Evolutionary conservation across 441 rosid genomes (phyloP), one percentile per base, ranked within the genome.

Genomic region (Corymbia citriodora): DNA sequence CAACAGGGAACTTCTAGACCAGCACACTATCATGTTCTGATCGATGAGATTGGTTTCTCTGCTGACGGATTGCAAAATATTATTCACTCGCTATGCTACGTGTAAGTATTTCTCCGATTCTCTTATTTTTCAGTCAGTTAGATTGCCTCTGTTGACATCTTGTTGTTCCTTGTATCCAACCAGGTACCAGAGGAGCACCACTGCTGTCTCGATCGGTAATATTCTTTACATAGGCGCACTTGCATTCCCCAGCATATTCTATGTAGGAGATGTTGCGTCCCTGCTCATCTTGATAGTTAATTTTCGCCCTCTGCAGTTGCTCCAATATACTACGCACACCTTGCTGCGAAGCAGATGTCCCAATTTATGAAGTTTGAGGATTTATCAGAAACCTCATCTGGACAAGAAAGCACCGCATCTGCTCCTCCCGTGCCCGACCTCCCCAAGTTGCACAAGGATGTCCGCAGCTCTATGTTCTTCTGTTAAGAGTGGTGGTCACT

Each of bases 271-370:
- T 21, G 2, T 72, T 3, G 50, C 8, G 15, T 3, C 49, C 83
- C 50, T 6, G 83, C 50, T 27, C 2, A 9, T 40, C 83, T 72
- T 2, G 50, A 36, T 19, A 19, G 49, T 70, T 70, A 70, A 79
- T 4, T 23, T 68, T n/a, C 55, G 29, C 55, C 90, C 59, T 57
- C 52, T 55, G 59, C 96, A 96, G 99, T 97, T 92, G 99, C 99
- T 90, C 99, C 99, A 1, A 93, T 98, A 65, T 94, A 96, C 57
- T 97, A 97, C 14, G 99, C 99, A 48, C 99, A 98, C 92, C 98
- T 95, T 8, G 99, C 98, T 27, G 99, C 98, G 18, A 91, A 91
- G 29, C 99, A 98, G 88, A 90, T 96, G 93, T 94, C 94, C 10
- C 98, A 98, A 89, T 97, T 97, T 93, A 65, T 94, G 36, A 97